phyloP scores from a whole-genome alignment of 2,329 filamentous ascomycete species.

The Scolecobasidium constrictum region DNA sequence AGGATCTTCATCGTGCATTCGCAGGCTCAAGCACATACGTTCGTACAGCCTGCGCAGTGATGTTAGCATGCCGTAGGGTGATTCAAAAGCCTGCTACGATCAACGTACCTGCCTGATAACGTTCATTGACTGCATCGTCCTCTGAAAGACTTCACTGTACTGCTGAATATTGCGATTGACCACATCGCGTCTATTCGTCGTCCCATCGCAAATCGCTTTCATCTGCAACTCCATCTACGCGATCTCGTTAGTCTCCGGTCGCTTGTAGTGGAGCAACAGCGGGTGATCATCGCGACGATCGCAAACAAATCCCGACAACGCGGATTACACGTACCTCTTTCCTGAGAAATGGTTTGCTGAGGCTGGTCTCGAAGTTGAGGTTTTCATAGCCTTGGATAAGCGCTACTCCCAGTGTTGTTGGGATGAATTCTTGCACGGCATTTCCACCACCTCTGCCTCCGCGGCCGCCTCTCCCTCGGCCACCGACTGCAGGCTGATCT shows the following conservation, averaged over 20 bases:
- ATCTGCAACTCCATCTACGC: constrained; percentile 79
- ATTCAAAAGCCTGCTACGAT: neutral
- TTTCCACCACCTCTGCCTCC: constrained; percentile 25
- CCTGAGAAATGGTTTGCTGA: constrained; percentile 89
- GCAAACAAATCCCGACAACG: neutral
- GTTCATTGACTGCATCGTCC: constrained; percentile 66
- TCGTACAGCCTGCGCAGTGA: constrained; percentile 22
- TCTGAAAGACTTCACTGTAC: constrained; percentile 77
- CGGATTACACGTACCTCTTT: constrained; percentile 52
- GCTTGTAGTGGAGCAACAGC: too few species aligned
- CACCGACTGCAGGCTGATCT: constrained; percentile 23
- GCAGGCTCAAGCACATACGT: constrained; percentile 24
- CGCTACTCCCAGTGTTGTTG: constrained; percentile 81
- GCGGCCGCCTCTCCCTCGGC: constrained; percentile 22
- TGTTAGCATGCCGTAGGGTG: neutral
- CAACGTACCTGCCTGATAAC: constrained; percentile 42
- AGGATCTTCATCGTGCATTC: too few species aligned
- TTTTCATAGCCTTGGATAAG: constrained; percentile 90
- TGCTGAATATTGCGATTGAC: constrained; percentile 74
- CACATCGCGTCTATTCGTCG: constrained; percentile 61
- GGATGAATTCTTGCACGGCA: constrained; percentile 75
- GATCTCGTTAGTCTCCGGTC: constrained; percentile 1
- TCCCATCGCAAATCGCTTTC: constrained; percentile 91
- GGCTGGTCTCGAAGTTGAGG: constrained; percentile 83
- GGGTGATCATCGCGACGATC: constrained; percentile 1